These are phyloP conservation scores for Magnaporthales sp. DNA, from an alignment of 2,329 filamentous ascomycete genomes.

Conservation along the genomic window DNA sequence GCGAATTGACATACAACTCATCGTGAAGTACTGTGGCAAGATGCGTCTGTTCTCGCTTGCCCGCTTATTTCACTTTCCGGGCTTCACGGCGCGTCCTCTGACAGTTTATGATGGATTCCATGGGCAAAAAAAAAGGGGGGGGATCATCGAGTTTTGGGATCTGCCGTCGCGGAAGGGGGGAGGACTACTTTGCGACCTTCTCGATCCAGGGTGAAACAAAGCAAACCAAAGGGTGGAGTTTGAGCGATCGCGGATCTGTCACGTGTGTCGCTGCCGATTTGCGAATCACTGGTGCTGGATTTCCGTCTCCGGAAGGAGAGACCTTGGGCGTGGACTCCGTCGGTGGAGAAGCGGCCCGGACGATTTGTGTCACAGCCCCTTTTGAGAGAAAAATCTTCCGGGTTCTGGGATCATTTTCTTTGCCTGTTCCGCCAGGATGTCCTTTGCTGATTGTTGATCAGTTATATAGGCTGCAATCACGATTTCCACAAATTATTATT, in stretches of 20 bases:
- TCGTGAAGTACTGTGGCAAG: background rate
- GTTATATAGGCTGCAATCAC: background rate
- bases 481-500: background rate
- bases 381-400: background rate
- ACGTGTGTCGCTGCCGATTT: background rate
- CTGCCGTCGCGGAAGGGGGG: background rate
- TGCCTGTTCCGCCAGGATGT: background rate
- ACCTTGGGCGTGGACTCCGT: constrained; percentile 4
- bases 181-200: constrained; percentile 4
- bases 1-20: background rate
- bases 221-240: background rate
- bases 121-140: background rate
- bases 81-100: background rate
- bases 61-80: background rate
- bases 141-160: background rate
- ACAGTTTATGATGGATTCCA: background rate
- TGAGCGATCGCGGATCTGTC: background rate
- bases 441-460: background rate
- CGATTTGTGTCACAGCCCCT: background rate
- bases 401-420: too few species aligned
- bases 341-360: background rate
- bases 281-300: background rate
- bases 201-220: constrained; percentile 12
- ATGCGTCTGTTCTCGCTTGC: background rate
- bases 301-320: constrained; percentile 1